Conservation (phyloP, 108 stramenopile genomes). For the Skeletonema grethae region DNA sequence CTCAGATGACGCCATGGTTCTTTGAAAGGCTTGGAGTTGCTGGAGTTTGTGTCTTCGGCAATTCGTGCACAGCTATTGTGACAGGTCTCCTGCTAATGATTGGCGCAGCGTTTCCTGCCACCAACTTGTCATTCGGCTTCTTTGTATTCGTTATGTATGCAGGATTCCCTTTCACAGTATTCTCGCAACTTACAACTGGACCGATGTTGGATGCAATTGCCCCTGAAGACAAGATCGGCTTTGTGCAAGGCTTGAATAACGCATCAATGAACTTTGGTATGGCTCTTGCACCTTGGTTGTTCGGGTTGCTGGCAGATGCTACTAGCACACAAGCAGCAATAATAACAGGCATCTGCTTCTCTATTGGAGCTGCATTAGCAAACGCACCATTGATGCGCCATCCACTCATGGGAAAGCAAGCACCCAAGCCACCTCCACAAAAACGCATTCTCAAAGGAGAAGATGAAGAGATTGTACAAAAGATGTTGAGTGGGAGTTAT, state of each 20-base stretch:
- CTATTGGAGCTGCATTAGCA: conserved; percentile 39
- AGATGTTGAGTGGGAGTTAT: conserved; percentile 34
- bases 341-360: conserved; percentile 39
- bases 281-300: conserved; percentile 59
- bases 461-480: conserved; percentile 48
- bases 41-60: conserved; percentile 59
- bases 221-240: conserved; percentile 52
- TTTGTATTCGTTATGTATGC: conserved; percentile 57
- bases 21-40: conserved; percentile 49
- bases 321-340: conserved; percentile 10
- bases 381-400: conserved; percentile 50
- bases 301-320: conserved; percentile 55
- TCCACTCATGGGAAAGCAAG: conserved; percentile 27
- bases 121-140: conserved; percentile 32
- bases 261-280: conserved; percentile 61
- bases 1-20: conserved; percentile 46
- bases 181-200: conserved; percentile 58
- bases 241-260: conserved; percentile 59
- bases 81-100: conserved; percentile 46
- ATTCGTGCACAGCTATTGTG: conserved; percentile 45
- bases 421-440: conserved; percentile 20
- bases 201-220: conserved; percentile 61
- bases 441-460: conserved; percentile 21
- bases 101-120: conserved; percentile 42
- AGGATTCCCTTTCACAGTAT: conserved; percentile 60